A percentile compares a stretch with the other conserved stretches of the same genome.
Evolutionary conservation across 345 rosid species (phyloP).

Genomic region (Bretschneidera sinensis): DNA sequence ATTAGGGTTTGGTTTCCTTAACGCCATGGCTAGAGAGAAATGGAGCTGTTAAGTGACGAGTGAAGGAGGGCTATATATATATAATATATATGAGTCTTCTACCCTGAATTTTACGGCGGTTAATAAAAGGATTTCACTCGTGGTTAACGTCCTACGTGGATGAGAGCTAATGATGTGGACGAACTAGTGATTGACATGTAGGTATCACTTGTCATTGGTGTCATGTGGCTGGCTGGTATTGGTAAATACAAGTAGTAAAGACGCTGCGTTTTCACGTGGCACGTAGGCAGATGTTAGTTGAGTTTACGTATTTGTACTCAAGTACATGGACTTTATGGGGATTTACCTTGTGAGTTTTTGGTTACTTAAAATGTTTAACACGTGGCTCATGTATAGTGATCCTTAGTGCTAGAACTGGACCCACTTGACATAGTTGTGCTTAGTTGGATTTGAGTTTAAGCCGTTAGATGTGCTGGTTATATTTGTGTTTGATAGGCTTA

Average conservation of each 20-base stretch:
- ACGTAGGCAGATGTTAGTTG: no score
- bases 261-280: background rate
- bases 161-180: background rate
- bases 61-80: background rate
- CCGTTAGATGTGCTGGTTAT: no score
- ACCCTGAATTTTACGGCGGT: background rate
- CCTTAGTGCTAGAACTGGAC: no score
- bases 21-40: slow-evolving; percentile 35
- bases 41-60: slow-evolving; percentile 10
- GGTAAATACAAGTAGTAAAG: slow-evolving; percentile 20
- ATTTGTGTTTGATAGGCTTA: no score
- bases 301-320: no score
- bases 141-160: slow-evolving; percentile 19
- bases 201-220: slow-evolving; percentile 24
- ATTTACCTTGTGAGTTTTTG: no score
- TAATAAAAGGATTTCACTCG: background rate
- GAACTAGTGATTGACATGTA: slow-evolving; percentile 14
- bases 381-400: no score
- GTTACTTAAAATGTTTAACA: no score
- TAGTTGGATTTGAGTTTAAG: no score
- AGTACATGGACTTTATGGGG: no score
- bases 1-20: slow-evolving; percentile 26
- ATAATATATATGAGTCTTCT: slow-evolving; percentile 1
- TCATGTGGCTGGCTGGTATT: slow-evolving; percentile 38
- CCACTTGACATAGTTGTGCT: no score